Percentiles rank a stretch among this genome's conserved stretches.
phyloP scores from a whole-genome alignment of 441 rosid genomes.

The Populus hybrid region DNA sequence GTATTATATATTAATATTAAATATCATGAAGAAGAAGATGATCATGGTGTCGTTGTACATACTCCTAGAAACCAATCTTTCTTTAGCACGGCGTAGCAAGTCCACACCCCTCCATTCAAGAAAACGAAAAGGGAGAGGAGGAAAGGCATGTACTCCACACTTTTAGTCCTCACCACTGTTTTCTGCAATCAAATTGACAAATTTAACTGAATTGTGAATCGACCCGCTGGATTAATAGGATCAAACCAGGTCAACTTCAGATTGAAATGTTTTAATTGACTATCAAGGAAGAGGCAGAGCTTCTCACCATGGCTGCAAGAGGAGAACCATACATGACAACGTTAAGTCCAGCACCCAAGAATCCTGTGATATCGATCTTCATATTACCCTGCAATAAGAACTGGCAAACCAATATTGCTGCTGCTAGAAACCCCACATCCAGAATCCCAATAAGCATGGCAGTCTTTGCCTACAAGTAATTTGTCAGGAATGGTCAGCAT shows the following conservation, averaged over 20 bases:
- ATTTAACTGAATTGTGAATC: too few species aligned
- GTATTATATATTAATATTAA: too few species aligned
- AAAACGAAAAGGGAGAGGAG: constrained; percentile 49
- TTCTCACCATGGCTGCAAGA: constrained; percentile 77
- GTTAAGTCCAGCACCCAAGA: constrained; percentile 61
- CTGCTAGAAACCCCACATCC: constrained; percentile 51
- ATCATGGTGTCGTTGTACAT: constrained; percentile 16
- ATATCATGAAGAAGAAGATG: neutral
- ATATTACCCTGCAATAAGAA: constrained; percentile 45
- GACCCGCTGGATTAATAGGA: neutral
- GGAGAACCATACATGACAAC: constrained; percentile 86
- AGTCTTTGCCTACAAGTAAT: constrained; percentile 46
- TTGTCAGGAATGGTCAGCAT: neutral
- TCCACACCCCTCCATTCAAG: constrained; percentile 57
- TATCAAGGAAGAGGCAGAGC: too few species aligned
- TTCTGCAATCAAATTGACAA: constrained; percentile 22
- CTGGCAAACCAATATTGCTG: constrained; percentile 45
- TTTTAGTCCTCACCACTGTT: constrained; percentile 39
- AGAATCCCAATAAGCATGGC: constrained; percentile 41
- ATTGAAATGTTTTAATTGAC: neutral
- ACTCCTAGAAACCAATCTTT: constrained; percentile 49
- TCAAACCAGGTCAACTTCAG: neutral
- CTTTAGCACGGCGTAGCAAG: constrained; percentile 42
- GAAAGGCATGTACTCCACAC: constrained; percentile 67
- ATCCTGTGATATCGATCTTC: constrained; percentile 53